Conservation (phyloP, 1,284 basidiomycete genomes). For the Fomitopsis schrenkii region DNA sequence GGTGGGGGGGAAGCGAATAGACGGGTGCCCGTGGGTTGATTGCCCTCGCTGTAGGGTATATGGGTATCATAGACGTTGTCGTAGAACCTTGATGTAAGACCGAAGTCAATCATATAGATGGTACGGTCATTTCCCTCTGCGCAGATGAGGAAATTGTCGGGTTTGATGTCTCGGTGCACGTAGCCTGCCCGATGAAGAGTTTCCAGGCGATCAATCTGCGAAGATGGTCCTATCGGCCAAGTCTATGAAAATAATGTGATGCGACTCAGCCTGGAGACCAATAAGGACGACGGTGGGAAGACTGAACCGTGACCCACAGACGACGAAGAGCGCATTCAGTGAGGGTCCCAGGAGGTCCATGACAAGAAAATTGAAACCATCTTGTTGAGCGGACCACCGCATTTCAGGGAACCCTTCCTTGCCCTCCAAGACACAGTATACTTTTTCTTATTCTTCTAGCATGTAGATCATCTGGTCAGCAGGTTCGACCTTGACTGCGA, state of each 20-base stretch:
- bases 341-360: slow-evolving; percentile 40
- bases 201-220: not conserved
- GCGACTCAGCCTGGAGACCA: slow-evolving; percentile 34
- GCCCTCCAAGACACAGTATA: not conserved
- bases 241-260: too few relatives aligned
- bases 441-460: not conserved
- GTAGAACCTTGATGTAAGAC: slow-evolving; percentile 1
- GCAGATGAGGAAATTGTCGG: slow-evolving; percentile 5
- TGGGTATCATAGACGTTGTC: slow-evolving; percentile 1
- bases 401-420: not conserved
- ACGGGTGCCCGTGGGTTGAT: slow-evolving; percentile 62
- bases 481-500: not conserved
- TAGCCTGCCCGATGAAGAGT: slow-evolving; percentile 3
- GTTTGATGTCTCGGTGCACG: slow-evolving; percentile 9
- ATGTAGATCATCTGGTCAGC: not conserved
- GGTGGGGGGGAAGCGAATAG: slow-evolving; percentile 67
- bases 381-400: not conserved
- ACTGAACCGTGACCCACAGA: slow-evolving; percentile 39
- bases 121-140: not conserved
- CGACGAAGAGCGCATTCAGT: slow-evolving; percentile 42
- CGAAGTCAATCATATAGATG: slow-evolving; percentile 9
- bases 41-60: slow-evolving; percentile 51
- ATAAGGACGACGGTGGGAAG: slow-evolving; percentile 31
- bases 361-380: slow-evolving; percentile 27
- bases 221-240: too few relatives aligned